Conservation (phyloP, 179 eudicot species). For the Amaranthus tricolor region DNA sequence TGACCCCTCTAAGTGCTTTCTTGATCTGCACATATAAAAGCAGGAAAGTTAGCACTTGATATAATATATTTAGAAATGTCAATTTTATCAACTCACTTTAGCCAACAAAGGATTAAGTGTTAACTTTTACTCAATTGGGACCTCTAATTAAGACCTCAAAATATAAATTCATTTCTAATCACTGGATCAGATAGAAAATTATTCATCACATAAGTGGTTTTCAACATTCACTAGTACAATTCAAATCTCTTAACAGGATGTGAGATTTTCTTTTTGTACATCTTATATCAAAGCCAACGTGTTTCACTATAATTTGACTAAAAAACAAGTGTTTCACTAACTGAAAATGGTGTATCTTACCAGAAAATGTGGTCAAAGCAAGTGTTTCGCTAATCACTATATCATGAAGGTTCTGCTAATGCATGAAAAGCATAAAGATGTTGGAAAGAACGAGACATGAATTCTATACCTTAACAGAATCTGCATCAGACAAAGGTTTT, state of each 20-base stretch:
- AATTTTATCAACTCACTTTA: conserved; percentile 1
- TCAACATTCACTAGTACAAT: background rate
- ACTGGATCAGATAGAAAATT: background rate
- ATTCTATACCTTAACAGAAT: conserved; percentile 59
- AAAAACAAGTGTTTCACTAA: background rate
- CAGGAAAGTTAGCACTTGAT: conserved; percentile 11
- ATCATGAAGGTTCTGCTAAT: background rate
- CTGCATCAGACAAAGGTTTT: conserved; percentile 72
- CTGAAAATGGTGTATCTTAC: background rate
- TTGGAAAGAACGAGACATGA: background rate
- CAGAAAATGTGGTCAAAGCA: no score
- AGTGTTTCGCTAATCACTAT: background rate
- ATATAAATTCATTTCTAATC: background rate
- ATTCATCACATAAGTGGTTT: background rate
- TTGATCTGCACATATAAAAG: conserved; percentile 50
- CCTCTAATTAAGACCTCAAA: background rate
- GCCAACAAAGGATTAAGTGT: background rate
- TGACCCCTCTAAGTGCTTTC: conserved; percentile 79
- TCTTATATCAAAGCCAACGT: background rate
- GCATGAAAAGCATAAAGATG: background rate
- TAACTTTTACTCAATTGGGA: background rate
- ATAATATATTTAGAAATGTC: background rate
- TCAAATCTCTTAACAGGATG: background rate
- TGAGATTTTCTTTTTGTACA: background rate
- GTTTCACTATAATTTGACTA: background rate